phyloP scores from a whole-genome alignment of 1,284 basidiomycete species.

The Irpex rosettiformis region DNA sequence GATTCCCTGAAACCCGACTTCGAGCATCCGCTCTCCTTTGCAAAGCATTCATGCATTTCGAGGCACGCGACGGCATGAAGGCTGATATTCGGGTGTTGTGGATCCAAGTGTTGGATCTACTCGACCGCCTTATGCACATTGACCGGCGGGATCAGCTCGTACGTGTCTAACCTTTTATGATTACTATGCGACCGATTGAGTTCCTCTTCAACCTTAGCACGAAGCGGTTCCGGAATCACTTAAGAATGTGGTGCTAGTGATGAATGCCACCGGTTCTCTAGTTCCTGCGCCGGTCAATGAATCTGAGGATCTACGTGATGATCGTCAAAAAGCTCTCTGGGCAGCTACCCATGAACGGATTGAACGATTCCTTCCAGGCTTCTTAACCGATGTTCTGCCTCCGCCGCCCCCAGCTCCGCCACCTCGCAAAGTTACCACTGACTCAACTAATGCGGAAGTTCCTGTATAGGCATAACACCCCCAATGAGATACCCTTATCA shows the following conservation, averaged over 20 bases:
- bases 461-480: background rate
- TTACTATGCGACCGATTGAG: background rate
- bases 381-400: conserved; percentile 70
- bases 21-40: conserved; percentile 86
- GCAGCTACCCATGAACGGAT: conserved; percentile 79
- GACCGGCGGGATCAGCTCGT: conserved; percentile 78
- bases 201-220: conserved; percentile 45
- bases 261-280: conserved; percentile 86
- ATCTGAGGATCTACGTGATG: conserved; percentile 46
- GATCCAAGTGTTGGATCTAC: conserved; percentile 88
- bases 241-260: conserved; percentile 95
- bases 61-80: conserved; percentile 68
- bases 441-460: background rate
- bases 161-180: background rate
- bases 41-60: conserved; percentile 94
- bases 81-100: conserved; percentile 79
- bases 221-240: conserved; percentile 95
- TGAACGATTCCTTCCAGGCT: conserved; percentile 87
- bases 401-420: conserved; percentile 31
- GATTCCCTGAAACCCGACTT: conserved; percentile 88
- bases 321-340: conserved; percentile 79
- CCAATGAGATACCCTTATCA: background rate
- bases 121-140: conserved; percentile 87
- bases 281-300: conserved; percentile 60
- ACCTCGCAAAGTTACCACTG: background rate